phyloP scores from a whole-genome alignment of 257 asterid genomes.

The Catharanthus roseus region DNA sequence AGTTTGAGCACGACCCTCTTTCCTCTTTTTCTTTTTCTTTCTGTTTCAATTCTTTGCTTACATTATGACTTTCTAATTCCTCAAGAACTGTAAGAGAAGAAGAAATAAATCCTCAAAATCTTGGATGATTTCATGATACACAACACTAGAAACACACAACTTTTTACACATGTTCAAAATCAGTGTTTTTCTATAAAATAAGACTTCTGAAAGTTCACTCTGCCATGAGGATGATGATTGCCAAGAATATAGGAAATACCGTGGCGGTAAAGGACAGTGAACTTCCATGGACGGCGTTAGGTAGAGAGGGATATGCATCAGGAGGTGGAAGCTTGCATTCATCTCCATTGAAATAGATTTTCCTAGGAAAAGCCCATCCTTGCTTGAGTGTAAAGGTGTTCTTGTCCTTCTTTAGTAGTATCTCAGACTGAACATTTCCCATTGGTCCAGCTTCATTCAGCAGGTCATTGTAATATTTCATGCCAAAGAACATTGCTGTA shows the following conservation, averaged over 20 bases:
- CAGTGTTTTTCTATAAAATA: not conserved
- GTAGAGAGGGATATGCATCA: conserved; percentile 48
- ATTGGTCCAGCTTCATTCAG: conserved; percentile 61
- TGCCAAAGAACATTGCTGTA: conserved; percentile 65
- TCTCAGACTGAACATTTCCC: conserved; percentile 67
- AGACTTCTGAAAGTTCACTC: not conserved
- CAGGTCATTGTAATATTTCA: conserved; percentile 63
- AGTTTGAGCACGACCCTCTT: not conserved
- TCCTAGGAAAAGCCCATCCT: conserved; percentile 69
- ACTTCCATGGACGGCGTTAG: conserved; percentile 34
- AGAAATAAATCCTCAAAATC: not conserved
- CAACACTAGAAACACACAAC: not conserved
- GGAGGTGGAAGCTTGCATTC: conserved; percentile 72
- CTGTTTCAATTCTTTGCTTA: not conserved
- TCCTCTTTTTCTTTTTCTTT: not conserved
- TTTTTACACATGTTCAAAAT: too few species aligned
- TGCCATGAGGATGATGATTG: conserved; percentile 7
- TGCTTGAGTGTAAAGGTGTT: conserved; percentile 42
- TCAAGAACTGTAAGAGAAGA: not conserved
- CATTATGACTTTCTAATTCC: not conserved
- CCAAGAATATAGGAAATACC: conserved; percentile 14
- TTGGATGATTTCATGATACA: not conserved
- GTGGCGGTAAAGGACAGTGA: conserved; percentile 19
- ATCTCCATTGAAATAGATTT: conserved; percentile 63
- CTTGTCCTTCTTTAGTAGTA: conserved; percentile 51